These are phyloP conservation scores for Tolypocladium tundrense DNA, from an alignment of 2,329 filamentous ascomycete species.

Conservation along the genomic window DNA sequence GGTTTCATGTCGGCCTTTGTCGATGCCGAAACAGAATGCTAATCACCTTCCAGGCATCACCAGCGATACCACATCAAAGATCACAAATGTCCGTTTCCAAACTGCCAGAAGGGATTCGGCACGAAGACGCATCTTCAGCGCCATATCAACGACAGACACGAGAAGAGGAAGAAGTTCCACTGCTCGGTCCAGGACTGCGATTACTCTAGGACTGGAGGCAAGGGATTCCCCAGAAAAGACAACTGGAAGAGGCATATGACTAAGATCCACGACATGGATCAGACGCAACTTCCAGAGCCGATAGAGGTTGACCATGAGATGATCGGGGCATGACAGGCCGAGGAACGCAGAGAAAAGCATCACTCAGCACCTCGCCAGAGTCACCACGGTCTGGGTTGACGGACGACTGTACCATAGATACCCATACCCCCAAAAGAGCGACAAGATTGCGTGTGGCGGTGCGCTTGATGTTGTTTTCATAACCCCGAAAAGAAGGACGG, in stretches of 20 bases:
- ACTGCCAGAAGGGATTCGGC: constrained; percentile 46
- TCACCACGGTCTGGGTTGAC: not conserved
- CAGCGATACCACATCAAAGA: constrained; percentile 51
- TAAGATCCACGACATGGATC: constrained; percentile 43
- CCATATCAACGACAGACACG: constrained; percentile 52
- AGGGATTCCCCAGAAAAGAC: constrained; percentile 50
- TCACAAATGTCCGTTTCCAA: constrained; percentile 43
- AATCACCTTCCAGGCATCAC: constrained; percentile 35
- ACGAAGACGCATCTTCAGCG: constrained; percentile 53
- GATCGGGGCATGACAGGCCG: constrained; percentile 7
- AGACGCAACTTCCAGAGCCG: constrained; percentile 27
- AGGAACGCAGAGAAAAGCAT: not conserved
- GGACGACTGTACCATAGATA: not conserved
- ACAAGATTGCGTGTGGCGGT: not conserved
- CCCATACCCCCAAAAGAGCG: not conserved
- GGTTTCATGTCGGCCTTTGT: not conserved
- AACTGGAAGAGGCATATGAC: constrained; percentile 54
- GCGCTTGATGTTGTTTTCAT: not conserved
- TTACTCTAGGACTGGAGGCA: constrained; percentile 46
- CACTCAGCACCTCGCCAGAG: not conserved
- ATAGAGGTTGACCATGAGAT: constrained; percentile 29
- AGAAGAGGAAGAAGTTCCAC: constrained; percentile 49
- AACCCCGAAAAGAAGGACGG: too few species aligned
- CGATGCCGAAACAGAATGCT: not conserved
- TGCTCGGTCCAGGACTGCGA: constrained; percentile 43